phyloP scores from a whole-genome alignment of 441 rosid species.

The Populus trichocarpa region DNA sequence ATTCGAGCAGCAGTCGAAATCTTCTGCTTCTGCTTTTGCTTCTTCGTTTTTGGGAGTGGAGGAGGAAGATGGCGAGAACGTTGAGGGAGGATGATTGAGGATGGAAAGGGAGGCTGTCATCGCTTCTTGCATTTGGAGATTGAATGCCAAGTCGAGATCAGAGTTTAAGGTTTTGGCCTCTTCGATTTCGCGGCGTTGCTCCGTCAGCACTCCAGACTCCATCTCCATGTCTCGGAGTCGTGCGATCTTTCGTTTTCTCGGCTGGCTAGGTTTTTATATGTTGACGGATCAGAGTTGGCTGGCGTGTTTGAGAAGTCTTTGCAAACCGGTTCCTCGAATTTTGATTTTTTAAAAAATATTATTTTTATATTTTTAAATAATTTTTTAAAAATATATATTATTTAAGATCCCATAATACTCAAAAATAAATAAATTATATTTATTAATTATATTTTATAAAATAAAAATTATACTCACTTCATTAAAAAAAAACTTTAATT shows the following conservation, averaged over 20 bases:
- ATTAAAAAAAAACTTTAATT: too few species aligned
- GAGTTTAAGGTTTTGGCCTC: conserved; percentile 33
- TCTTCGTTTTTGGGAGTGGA: background rate
- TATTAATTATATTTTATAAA: too few species aligned
- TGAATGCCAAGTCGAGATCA: conserved; percentile 60
- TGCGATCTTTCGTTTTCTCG: background rate
- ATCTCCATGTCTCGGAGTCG: background rate
- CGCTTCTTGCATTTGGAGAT: conserved; percentile 66
- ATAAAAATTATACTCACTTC: too few species aligned
- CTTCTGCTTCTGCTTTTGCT: background rate
- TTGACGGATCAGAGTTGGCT: too few species aligned
- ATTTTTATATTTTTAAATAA: too few species aligned
- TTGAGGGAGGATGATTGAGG: conserved; percentile 25
- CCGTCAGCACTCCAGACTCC: conserved; percentile 3
- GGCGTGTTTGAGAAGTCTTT: too few species aligned
- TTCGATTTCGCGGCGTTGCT: conserved; percentile 43
- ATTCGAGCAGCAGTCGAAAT: conserved; percentile 14
- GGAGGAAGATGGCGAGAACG: conserved; percentile 23
- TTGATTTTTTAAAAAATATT: too few species aligned
- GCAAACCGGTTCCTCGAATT: too few species aligned
- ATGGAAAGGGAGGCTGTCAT: conserved; percentile 41
- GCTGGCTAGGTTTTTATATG: background rate
- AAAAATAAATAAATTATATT: too few species aligned
- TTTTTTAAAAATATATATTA: too few species aligned
- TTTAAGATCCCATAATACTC: too few species aligned